These are phyloP conservation scores for Rhododendron ferrugineum DNA, from an alignment of 148 eudicot genomes.

Conservation along the genomic window DNA sequence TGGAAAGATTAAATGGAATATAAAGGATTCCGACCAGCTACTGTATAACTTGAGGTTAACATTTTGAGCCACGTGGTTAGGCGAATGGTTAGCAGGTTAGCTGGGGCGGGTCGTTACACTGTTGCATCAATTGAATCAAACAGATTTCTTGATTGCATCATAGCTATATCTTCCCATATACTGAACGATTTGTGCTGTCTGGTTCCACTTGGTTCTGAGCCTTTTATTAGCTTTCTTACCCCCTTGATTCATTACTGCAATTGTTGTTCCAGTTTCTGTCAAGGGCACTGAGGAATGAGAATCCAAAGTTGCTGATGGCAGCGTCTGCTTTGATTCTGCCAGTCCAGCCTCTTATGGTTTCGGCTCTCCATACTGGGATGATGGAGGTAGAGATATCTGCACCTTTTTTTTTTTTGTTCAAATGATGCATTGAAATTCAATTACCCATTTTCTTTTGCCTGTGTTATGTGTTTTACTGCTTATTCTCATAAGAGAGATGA, in stretches of 20 bases:
- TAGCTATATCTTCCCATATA: background rate
- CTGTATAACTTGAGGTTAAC: no score
- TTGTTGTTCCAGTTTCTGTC: slow-evolving; percentile 66
- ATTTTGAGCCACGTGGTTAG: no score
- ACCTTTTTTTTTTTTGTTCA: background rate
- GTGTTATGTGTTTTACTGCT: background rate
- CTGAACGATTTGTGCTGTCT: background rate
- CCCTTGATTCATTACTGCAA: background rate
- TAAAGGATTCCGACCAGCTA: no score
- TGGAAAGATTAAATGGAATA: no score
- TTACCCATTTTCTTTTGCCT: background rate
- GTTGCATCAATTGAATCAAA: background rate
- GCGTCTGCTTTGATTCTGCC: slow-evolving; percentile 85
- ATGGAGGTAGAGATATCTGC: slow-evolving; percentile 66
- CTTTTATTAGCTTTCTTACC: background rate
- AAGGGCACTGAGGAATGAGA: slow-evolving; percentile 72
- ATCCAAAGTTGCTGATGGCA: slow-evolving; percentile 82
- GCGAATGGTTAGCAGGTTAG: no score
- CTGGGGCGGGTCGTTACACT: no score
- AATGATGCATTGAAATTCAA: background rate
- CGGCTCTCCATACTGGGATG: slow-evolving; percentile 89
- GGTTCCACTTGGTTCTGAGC: background rate
- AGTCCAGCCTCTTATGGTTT: slow-evolving; percentile 93
- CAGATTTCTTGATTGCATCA: background rate
- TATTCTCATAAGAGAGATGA: background rate